Evolutionary conservation across 2,329 filamentous ascomycete genomes (phyloP), one percentile per base, ranked within the genome.

Genomic region (Penicillium palitans): DNA sequence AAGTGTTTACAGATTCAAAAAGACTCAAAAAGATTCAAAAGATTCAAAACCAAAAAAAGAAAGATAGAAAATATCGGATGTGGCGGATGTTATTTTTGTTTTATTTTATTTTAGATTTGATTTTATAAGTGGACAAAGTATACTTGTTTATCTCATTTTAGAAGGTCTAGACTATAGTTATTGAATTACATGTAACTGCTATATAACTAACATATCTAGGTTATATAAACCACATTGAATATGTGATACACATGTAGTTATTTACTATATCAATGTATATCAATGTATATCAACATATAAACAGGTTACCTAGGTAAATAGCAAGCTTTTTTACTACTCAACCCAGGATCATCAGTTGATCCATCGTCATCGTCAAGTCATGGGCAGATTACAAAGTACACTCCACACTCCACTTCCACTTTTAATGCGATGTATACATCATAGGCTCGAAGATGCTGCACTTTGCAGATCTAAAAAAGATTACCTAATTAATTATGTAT

Each of bases 71-170:
- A 37, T 31, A 44, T 33, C 56, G 56, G 56, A 58, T 49, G 51
- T 58, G 57, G 55, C 58, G 60, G 58, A 59, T 58, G 50, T 44
- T 42, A 58, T 40, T 52, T 35, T 57, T 17, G 17, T 4, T 19
- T 12, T 29, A 29, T 47, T n/a, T n/a, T n/a, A n/a, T 47, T 15
- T 6, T 33, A 3, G 6, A 33, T 35, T 35, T 35, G 1, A 17
- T 35, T 17, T 35, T 5, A 15, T 31, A 33, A 33, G 31, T 33
- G 29, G 29, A 10, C 29, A 29, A 29, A 10, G 9, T 10, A 29
- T 13, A 33, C 31, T 33, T 33, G 31, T 35, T 35, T 35, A 8
- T 17, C 33, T 35, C 31, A 33, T 33, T 33, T 35, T 17, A 7
- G 3, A 35, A 35, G 33, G 33, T 8, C 33, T 35, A 35, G 33